Evolutionary conservation across 106 monocot species (phyloP).

Genomic region (Allium cepa): DNA sequence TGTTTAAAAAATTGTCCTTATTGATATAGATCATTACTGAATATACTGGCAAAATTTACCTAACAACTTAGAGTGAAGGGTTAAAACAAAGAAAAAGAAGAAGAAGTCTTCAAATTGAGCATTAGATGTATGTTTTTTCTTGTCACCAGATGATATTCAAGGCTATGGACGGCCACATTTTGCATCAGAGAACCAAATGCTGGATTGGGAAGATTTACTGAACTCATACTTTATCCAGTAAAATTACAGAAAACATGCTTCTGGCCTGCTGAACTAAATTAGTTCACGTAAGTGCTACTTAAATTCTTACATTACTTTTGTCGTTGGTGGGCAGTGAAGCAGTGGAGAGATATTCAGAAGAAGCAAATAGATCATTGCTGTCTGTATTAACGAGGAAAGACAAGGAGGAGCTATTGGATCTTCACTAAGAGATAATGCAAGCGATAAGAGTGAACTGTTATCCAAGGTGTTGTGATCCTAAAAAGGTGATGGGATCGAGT

Average conservation of each 20-base stretch:
- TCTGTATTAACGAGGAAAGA: conserved; percentile 7
- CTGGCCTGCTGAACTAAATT: conserved; percentile 11
- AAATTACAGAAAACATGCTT: conserved; percentile 6
- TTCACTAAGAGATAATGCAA: conserved; percentile 8
- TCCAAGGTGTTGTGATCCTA: conserved; percentile 11
- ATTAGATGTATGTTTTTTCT: no score
- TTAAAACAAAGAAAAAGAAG: no score
- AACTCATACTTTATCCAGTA: not conserved
- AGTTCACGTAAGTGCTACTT: conserved; percentile 6
- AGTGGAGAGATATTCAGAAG: conserved; percentile 6
- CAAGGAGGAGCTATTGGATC: conserved; percentile 5
- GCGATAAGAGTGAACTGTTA: conserved; percentile 19
- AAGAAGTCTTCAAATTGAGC: no score
- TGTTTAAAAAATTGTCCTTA: no score
- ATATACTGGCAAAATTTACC: no score
- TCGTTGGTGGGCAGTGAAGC: conserved; percentile 6
- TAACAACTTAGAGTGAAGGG: no score
- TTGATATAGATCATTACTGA: no score
- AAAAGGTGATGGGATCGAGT: conserved; percentile 15
- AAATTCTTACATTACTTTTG: no score
- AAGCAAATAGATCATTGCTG: conserved; percentile 9
- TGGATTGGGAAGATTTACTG: conserved; percentile 14
- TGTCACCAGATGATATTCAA: conserved; percentile 24
- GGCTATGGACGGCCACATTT: conserved; percentile 19
- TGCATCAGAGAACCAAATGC: conserved; percentile 19